Percentiles rank a stretch among this genome's conserved stretches.
Evolutionary conservation across 2,329 filamentous ascomycete species (phyloP).

Genomic region (Ceratocystis variospora): DNA sequence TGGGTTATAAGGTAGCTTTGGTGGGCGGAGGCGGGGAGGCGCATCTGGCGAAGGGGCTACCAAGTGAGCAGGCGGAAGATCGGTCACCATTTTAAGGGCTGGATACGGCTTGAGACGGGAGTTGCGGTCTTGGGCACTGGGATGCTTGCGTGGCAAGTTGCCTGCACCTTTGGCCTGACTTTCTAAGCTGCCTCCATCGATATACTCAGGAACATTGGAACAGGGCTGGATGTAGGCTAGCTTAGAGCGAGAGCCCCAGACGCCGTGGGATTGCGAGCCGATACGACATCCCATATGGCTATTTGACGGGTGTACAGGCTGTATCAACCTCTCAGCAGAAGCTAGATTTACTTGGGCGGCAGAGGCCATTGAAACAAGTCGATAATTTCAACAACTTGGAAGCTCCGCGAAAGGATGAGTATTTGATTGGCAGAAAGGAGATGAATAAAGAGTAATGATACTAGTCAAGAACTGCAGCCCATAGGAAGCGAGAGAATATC

Average conservation of each 20-base stretch:
- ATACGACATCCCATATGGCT: background rate
- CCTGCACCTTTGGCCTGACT: background rate
- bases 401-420: background rate
- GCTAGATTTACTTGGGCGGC: background rate
- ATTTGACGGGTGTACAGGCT: background rate
- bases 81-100: background rate
- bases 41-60: background rate
- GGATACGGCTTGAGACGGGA: slow-evolving; percentile 1
- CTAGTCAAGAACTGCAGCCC: background rate
- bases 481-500: background rate
- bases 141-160: background rate
- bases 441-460: background rate
- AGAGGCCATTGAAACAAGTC: background rate
- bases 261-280: background rate
- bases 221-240: background rate
- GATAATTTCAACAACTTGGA: background rate
- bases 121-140: background rate
- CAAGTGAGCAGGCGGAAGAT: background rate
- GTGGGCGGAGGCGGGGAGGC: background rate
- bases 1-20: slow-evolving; percentile 9
- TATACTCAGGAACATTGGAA: background rate
- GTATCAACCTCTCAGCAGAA: background rate
- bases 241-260: background rate
- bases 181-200: background rate
- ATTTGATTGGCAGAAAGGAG: background rate